Base-by-base conservation (phyloP, 2,329 filamentous ascomycete species). In the Lasiodiplodia theobromae region DNA sequence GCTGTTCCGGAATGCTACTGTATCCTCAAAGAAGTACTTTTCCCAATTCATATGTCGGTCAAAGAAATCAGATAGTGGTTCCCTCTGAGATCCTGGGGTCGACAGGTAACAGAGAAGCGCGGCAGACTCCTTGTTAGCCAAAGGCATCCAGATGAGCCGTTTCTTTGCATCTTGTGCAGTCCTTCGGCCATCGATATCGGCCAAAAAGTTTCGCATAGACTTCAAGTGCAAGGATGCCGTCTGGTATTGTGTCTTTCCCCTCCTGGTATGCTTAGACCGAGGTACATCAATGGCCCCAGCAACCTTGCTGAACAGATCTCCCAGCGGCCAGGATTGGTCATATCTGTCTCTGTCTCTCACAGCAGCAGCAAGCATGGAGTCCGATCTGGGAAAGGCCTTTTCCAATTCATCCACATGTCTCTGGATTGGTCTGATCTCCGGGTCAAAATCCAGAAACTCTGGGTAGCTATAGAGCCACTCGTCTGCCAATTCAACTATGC, bases 1-100 rank as follows among this genome's bases (percentile, higher is more conserved):
- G 0, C 37, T 68, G 49, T 79, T 79, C 21, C 71, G 11, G 0
- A 70, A 51, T 23, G 70, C 70, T 0, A 68, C 70, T 1, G 73
- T 73, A 7, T 75, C 72, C 23, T 78, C 77, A 53, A 73, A 73
- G 47, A 76, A 71, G 40, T 71, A 71, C 1, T 70, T 70, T 16
- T 71, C 64, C 2, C 69, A 66, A 10, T 63, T 68, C 0, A 60
- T 62, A 54, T 77, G 74, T 0, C 73, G 69, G 11, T 77, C 69
- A 21, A 70, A 72, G 60, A 77, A 77, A 0, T 67, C 47, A 0
- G 60, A 68, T 1, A 77, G 62, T n/a, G 51, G 14, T 11, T 47
- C 31, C 58, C 64, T 63, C 38, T 72, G 71, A 6, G 40, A 21
- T 4, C 69, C 68, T 1, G 71, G 68, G 3, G 70, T 70, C 47